Conservation (phyloP, 768 basidiomycete species). For the Tricholoma sp. region DNA sequence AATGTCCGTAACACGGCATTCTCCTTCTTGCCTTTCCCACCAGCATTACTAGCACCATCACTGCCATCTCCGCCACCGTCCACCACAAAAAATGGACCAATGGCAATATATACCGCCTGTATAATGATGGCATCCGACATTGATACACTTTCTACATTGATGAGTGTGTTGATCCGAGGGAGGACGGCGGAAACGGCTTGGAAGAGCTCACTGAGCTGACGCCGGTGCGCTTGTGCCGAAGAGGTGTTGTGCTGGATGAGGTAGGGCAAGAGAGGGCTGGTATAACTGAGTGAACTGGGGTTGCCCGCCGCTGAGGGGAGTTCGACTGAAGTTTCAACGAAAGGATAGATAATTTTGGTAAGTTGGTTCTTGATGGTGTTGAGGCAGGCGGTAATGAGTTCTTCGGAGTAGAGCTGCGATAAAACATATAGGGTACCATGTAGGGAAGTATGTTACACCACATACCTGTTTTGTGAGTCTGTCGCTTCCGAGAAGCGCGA, state of each 20-base stretch:
- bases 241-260: slow-evolving; percentile 41
- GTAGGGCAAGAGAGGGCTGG: slow-evolving; percentile 46
- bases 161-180: slow-evolving; percentile 68
- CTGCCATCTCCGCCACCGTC: slow-evolving; percentile 54
- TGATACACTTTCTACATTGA: slow-evolving; percentile 64
- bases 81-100: slow-evolving; percentile 92
- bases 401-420: slow-evolving; percentile 84
- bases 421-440: background rate
- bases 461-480: slow-evolving; percentile 80
- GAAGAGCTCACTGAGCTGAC: slow-evolving; percentile 61
- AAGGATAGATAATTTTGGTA: slow-evolving; percentile 75
- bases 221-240: slow-evolving; percentile 31
- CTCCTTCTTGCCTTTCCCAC: slow-evolving; percentile 50
- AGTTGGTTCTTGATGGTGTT: slow-evolving; percentile 75
- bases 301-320: slow-evolving; percentile 17
- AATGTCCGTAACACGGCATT: slow-evolving; percentile 59
- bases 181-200: slow-evolving; percentile 68
- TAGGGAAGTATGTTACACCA: background rate
- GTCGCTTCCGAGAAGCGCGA: slow-evolving; percentile 74
- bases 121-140: slow-evolving; percentile 94
- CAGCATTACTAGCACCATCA: slow-evolving; percentile 25
- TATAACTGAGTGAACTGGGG: slow-evolving; percentile 24
- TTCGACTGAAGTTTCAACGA: slow-evolving; percentile 65
- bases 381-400: slow-evolving; percentile 79
- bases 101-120: slow-evolving; percentile 86